A percentile compares a stretch with the other conserved stretches of the same genome.
Conservation (phyloP, 129 eudicot species). For the Ambrosia trifida region DNA sequence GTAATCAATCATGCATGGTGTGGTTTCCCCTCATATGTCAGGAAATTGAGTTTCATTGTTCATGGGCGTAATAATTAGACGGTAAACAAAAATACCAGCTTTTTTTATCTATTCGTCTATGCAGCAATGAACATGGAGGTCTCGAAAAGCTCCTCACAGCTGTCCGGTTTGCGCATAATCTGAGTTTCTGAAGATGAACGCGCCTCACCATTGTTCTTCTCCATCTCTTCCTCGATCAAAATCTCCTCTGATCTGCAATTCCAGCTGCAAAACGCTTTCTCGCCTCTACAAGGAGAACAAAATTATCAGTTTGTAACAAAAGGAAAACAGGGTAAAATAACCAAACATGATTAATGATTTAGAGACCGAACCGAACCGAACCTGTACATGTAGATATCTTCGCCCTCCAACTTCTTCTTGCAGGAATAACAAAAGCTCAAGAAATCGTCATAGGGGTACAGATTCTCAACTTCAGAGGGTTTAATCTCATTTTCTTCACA, state of each 20-base stretch:
- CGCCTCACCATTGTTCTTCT: slow-evolving; percentile 40
- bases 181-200: slow-evolving; percentile 34
- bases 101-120: slow-evolving; percentile 34
- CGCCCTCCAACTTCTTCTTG: slow-evolving; percentile 89
- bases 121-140: slow-evolving; percentile 62
- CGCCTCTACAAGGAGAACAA: slow-evolving; percentile 57
- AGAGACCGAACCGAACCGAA: slow-evolving; percentile 50
- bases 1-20: slow-evolving; percentile 55
- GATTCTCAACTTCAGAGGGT: slow-evolving; percentile 33
- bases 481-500: slow-evolving; percentile 30
- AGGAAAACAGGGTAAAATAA: neutral
- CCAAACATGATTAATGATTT: neutral
- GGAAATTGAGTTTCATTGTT: slow-evolving; percentile 49
- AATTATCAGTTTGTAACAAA: neutral
- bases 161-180: slow-evolving; percentile 35
- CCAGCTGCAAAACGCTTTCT: slow-evolving; percentile 93
- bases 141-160: slow-evolving; percentile 60
- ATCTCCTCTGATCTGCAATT: slow-evolving; percentile 80
- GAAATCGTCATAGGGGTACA: slow-evolving; percentile 57
- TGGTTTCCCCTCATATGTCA: slow-evolving; percentile 33
- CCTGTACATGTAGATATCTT: slow-evolving; percentile 97
- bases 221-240: slow-evolving; percentile 69
- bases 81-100: slow-evolving; percentile 36
- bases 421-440: slow-evolving; percentile 83
- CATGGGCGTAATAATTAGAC: slow-evolving; percentile 49